Evolutionary conservation across 2,329 filamentous ascomycete genomes (phyloP).

Genomic region (Zasmidium citrigriseum): DNA sequence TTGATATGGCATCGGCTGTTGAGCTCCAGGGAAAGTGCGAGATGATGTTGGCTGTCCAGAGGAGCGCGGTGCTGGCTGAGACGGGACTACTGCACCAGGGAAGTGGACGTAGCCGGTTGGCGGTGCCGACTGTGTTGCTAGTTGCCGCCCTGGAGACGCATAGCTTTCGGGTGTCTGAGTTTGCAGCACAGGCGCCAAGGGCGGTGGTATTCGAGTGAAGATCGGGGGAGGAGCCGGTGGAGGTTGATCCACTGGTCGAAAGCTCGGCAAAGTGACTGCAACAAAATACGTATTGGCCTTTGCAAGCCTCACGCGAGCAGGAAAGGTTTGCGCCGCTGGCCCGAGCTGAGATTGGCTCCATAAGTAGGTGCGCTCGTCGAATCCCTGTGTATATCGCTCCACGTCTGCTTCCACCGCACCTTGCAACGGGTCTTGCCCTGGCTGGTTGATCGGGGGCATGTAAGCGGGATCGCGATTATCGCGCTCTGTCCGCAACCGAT

Average conservation of each 20-base stretch:
- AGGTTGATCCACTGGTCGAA: slow-evolving; percentile 26
- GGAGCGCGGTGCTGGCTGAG: slow-evolving; percentile 20
- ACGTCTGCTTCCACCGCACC: slow-evolving; percentile 44
- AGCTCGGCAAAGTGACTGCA: slow-evolving; percentile 41
- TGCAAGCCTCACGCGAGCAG: slow-evolving; percentile 40
- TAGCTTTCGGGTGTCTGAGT: slow-evolving; percentile 12
- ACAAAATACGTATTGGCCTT: slow-evolving; percentile 50
- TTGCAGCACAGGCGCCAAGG: slow-evolving; percentile 12
- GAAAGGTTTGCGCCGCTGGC: slow-evolving; percentile 37
- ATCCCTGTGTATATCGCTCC: slow-evolving; percentile 47
- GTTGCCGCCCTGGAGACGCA: slow-evolving; percentile 11
- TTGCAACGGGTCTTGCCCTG: slow-evolving; percentile 45
- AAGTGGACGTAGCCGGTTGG: slow-evolving; percentile 17
- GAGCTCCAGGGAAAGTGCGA: slow-evolving; percentile 20
- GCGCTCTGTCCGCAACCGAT: slow-evolving; percentile 48
- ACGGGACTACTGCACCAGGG: slow-evolving; percentile 11
- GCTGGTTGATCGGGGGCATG: slow-evolving; percentile 51
- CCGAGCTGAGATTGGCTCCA: slow-evolving; percentile 42
- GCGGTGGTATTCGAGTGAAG: slow-evolving; percentile 2
- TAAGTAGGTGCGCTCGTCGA: slow-evolving; percentile 41
- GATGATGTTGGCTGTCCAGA: slow-evolving; percentile 16
- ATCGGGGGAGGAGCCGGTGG: slow-evolving; percentile 4
- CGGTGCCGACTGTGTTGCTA: slow-evolving; percentile 23
- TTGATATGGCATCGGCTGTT: slow-evolving; percentile 13
- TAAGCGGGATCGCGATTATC: slow-evolving; percentile 51